Percentiles rank a stretch among this genome's conserved stretches.
phyloP scores from a whole-genome alignment of 805 yeast genomes.

The Starmera caribaea region DNA sequence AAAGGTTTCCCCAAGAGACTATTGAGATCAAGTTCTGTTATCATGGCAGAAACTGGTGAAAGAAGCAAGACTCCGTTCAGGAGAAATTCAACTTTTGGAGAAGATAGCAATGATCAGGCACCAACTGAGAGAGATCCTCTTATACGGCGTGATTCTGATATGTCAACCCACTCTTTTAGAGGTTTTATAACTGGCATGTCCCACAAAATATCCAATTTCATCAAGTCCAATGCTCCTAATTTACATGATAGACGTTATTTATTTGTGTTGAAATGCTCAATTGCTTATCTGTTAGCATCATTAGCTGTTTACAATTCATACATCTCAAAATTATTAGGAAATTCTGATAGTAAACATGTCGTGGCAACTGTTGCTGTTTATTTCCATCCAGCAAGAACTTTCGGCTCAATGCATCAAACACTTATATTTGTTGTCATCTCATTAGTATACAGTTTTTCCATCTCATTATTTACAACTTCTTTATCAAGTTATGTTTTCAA shows the following conservation, averaged over 20 bases:
- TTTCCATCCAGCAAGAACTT: constrained; percentile 73
- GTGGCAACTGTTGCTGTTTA: constrained; percentile 79
- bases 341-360: constrained; percentile 67
- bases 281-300: constrained; percentile 70
- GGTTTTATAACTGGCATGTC: not conserved
- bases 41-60: constrained; percentile 36
- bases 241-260: constrained; percentile 4
- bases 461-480: constrained; percentile 43
- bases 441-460: constrained; percentile 40
- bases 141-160: not conserved
- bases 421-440: constrained; percentile 49
- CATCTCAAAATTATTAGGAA: constrained; percentile 44
- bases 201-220: not conserved
- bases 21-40: constrained; percentile 25
- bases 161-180: not conserved
- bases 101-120: constrained; percentile 7
- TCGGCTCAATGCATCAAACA: constrained; percentile 75
- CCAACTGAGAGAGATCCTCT: constrained; percentile 1
- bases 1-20: constrained; percentile 9
- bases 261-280: constrained; percentile 49
- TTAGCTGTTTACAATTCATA: constrained; percentile 54
- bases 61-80: constrained; percentile 7
- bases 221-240: constrained; percentile 1
- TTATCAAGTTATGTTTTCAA: constrained; percentile 37
- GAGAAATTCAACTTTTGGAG: constrained; percentile 9